phyloP scores from a whole-genome alignment of 164 flowering plant species.

The Vitis rotundifolia region DNA sequence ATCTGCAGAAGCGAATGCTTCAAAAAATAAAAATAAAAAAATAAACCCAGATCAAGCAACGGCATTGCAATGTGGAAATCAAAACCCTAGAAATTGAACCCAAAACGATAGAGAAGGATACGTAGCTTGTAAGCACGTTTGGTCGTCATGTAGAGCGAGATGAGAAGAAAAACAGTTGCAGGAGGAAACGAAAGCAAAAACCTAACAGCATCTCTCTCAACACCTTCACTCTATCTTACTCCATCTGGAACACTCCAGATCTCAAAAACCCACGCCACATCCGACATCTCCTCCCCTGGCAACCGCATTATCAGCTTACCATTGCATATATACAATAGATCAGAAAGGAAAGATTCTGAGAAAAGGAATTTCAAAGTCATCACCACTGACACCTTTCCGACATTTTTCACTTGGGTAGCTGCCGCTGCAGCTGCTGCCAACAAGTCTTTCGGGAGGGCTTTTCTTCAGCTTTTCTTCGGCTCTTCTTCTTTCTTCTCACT shows the following conservation, averaged over 20 bases:
- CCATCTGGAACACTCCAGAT: constrained; percentile 1
- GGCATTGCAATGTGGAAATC: not conserved
- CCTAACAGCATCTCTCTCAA: constrained; percentile 3
- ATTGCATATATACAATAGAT: too few relatives aligned
- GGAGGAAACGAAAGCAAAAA: constrained; percentile 5
- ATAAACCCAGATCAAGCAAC: constrained; percentile 8
- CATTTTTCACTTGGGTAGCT: not conserved
- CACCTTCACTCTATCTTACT: not conserved
- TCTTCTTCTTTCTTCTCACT: too few relatives aligned
- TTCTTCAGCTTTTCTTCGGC: too few relatives aligned
- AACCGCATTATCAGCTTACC: not conserved
- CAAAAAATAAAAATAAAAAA: not conserved
- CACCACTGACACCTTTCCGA: not conserved
- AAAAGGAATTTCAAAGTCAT: too few relatives aligned
- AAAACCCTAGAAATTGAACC: not conserved
- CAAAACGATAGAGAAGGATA: constrained; percentile 51
- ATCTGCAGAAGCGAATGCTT: not conserved
- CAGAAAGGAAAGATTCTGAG: not conserved
- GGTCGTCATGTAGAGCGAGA: constrained; percentile 49
- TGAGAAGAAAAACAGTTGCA: not conserved
- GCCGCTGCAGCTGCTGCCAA: too few relatives aligned
- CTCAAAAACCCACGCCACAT: not conserved
- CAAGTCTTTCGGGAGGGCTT: too few relatives aligned
- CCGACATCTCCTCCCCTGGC: not conserved
- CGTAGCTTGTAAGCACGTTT: constrained; percentile 89